Evolutionary conservation across 768 basidiomycete genomes (phyloP).

Genomic region (Rhizopogon roseolus): DNA sequence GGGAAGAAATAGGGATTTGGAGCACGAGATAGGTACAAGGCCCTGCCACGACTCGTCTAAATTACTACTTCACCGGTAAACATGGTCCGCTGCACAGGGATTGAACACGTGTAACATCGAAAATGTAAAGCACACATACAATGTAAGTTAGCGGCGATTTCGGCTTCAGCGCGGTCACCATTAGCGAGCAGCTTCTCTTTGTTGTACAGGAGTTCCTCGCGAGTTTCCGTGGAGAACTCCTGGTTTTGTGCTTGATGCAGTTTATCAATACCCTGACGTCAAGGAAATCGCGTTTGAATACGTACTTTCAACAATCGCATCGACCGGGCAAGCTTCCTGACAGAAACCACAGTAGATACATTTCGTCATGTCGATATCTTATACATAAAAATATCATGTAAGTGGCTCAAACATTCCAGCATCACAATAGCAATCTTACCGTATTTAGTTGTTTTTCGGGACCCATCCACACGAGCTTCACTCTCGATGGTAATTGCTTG

Average conservation of each 20-base stretch:
- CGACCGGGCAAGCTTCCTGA: conserved; percentile 98
- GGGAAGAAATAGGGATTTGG: background rate
- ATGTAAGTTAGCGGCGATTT: conserved; percentile 92
- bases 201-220: conserved; percentile 98
- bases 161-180: conserved; percentile 94
- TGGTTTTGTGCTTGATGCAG: conserved; percentile 82
- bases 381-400: background rate
- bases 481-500: conserved; percentile 99
- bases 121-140: conserved; percentile 37
- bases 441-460: conserved; percentile 95
- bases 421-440: conserved; percentile 42
- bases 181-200: conserved; percentile 98
- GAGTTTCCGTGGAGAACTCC: conserved; percentile 95
- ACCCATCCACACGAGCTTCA: conserved; percentile 92
- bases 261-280: background rate
- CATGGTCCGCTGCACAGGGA: conserved; percentile 66
- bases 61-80: conserved; percentile 59
- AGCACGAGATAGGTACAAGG: conserved; percentile 19
- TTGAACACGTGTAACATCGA: conserved; percentile 14
- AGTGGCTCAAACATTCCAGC: conserved; percentile 2
- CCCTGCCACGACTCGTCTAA: conserved; percentile 6
- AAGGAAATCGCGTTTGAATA: conserved; percentile 13
- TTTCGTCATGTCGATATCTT: conserved; percentile 99
- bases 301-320: conserved; percentile 98
- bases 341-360: conserved; percentile 99